Percentiles rank a stretch among this genome's conserved stretches.
Conservation (phyloP, 1,284 basidiomycete genomes). For the Trichosporon asahii region DNA sequence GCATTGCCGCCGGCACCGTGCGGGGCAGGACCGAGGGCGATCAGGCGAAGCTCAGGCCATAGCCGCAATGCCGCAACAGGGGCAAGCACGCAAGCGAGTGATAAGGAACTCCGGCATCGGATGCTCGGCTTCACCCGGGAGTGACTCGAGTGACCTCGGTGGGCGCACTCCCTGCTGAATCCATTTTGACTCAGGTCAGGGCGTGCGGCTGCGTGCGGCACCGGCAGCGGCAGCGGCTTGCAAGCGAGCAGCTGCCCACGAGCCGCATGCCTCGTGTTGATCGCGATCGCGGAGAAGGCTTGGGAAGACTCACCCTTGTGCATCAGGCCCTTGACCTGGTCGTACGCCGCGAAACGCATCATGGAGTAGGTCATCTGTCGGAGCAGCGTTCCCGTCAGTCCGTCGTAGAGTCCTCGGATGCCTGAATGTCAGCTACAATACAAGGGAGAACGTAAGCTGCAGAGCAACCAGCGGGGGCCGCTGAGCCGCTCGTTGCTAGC, state of each 20-base stretch:
- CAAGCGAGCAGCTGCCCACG: not conserved
- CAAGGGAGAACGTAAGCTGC: too few relatives aligned
- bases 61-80: not conserved
- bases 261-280: not conserved
- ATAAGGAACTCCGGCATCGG: not conserved
- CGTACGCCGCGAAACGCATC: conserved; percentile 89
- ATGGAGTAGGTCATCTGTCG: conserved; percentile 91
- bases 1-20: not conserved
- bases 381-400: conserved; percentile 81
- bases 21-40: not conserved
- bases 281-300: not conserved
- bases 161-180: not conserved
- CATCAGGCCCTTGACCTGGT: conserved; percentile 77
- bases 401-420: conserved; percentile 72
- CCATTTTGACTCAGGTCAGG: not conserved
- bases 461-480: not conserved
- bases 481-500: not conserved
- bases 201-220: not conserved
- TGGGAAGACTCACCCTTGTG: conserved; percentile 57
- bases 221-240: not conserved
- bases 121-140: not conserved
- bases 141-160: not conserved
- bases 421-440: conserved; percentile 52
- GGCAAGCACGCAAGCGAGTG: not conserved
- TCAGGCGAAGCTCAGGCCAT: not conserved